A percentile compares a stretch with the other conserved stretches of the same genome.
Conservation (phyloP, 1,284 basidiomycete genomes). For the Quambalaria eucalypti region DNA sequence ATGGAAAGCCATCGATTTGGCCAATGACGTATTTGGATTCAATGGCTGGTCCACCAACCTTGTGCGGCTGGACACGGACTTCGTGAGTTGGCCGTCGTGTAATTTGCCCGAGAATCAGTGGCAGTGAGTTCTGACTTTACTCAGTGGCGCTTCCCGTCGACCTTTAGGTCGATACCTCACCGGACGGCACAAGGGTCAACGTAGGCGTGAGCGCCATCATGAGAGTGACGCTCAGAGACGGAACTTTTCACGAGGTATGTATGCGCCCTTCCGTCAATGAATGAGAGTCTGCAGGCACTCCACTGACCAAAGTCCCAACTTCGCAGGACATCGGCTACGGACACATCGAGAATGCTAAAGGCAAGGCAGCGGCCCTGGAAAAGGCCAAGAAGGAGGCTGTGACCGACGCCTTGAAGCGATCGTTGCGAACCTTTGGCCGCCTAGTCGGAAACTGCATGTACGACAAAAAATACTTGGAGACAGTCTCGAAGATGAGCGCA, state of each 20-base stretch:
- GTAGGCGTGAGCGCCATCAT: slow-evolving; percentile 78
- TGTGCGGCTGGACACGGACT: slow-evolving; percentile 64
- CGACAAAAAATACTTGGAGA: slow-evolving; percentile 6
- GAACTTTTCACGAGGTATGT: slow-evolving; percentile 84
- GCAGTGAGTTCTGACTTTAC: not conserved
- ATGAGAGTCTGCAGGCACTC: too few relatives aligned
- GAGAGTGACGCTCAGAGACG: slow-evolving; percentile 76
- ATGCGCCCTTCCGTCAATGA: too few relatives aligned
- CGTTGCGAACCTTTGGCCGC: slow-evolving; percentile 79
- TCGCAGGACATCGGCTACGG: slow-evolving; percentile 70
- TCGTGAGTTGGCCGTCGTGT: slow-evolving; percentile 48
- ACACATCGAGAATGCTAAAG: slow-evolving; percentile 69
- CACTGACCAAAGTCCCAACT: too few relatives aligned
- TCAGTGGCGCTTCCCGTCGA: not conserved
- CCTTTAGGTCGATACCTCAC: not conserved
- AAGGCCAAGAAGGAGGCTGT: slow-evolving; percentile 99
- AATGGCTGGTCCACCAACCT: slow-evolving; percentile 92
- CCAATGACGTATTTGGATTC: slow-evolving; percentile 97
- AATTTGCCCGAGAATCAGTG: not conserved
- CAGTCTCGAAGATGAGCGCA: slow-evolving; percentile 4
- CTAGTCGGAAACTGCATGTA: slow-evolving; percentile 8
- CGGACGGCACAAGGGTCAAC: slow-evolving; percentile 53
- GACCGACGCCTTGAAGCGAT: slow-evolving; percentile 84
- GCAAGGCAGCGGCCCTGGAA: slow-evolving; percentile 76
- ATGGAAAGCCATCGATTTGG: slow-evolving; percentile 66